These are phyloP conservation scores for Dalbergia cochinchinensis DNA, from an alignment of 306 rosid species.

Conservation along the genomic window DNA sequence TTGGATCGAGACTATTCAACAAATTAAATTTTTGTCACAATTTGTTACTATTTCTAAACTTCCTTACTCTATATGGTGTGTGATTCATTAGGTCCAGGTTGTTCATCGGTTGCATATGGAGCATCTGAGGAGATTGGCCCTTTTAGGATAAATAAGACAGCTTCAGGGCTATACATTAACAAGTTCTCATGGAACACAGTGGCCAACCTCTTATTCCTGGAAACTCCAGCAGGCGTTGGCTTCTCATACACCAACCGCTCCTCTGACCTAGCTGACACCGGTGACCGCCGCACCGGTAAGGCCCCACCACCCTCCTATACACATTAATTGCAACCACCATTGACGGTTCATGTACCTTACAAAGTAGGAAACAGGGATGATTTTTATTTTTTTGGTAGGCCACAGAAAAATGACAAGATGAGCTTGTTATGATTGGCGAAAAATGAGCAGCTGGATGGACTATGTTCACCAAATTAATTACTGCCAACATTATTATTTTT, in stretches of 20 bases:
- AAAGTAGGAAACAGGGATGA: slow-evolving; percentile 14
- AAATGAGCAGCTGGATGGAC: slow-evolving; percentile 34
- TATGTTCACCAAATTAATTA: slow-evolving; percentile 31
- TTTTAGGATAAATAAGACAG: slow-evolving; percentile 77
- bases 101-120: slow-evolving; percentile 98
- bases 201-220: slow-evolving; percentile 88
- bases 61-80: neutral
- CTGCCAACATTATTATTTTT: slow-evolving; percentile 30
- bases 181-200: slow-evolving; percentile 89
- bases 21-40: neutral
- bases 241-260: slow-evolving; percentile 92
- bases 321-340: slow-evolving; percentile 15
- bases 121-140: slow-evolving; percentile 98
- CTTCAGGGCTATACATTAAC: slow-evolving; percentile 78
- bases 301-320: slow-evolving; percentile 18
- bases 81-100: slow-evolving; percentile 74
- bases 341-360: slow-evolving; percentile 29
- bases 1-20: too few relatives aligned
- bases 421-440: slow-evolving; percentile 32
- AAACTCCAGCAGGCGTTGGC: slow-evolving; percentile 95
- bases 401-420: slow-evolving; percentile 44
- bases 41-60: neutral
- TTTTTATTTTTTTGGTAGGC: slow-evolving; percentile 51
- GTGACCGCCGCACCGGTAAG: slow-evolving; percentile 89
- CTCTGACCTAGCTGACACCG: slow-evolving; percentile 75